Base-by-base conservation (phyloP, 805 yeast species). In the Monosporozyma solicola region DNA sequence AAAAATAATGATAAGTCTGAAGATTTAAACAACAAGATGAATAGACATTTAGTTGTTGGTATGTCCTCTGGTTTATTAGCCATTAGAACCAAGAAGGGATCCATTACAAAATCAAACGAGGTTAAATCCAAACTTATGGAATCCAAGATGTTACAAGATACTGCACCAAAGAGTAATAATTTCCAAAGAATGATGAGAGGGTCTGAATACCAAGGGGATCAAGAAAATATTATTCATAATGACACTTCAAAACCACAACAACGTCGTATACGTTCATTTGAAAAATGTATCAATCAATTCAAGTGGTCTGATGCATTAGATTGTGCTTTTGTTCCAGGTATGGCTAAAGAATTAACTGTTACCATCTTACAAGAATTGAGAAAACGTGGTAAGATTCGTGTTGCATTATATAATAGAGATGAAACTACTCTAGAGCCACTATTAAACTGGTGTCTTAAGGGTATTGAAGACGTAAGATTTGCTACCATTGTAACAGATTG, bases 261-360 rank as follows among this genome's bases (percentile, higher is more conserved):
- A 52, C 88, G 84, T 68, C 86, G 85, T 64, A 76, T 89, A 54
- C 84, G 84, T 68, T 84, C 81, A 48, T 92, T 84, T 64, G 99
- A 94, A 68, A 85, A 78, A 64, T 85, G 85, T 62, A 75, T 94
- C 56, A 87, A 88, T 64, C 86, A 86, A 29, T 94, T 94, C 75
- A 81, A 85, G 64, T 94, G 98, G 97, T 67, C 83, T 2, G 97
- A 91, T 59, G 97, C 98, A 4, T 75, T 94, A 46, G 96, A 92
- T 67, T 77, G 84, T 54, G 97, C 96, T 1, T 83, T 92, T 57
- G 74, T 80, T 13, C 78, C 85, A 2, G 96, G 96, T 11, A 77
- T 84, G 66, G 81, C 92, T 0, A 80, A 83, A 54, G 97, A 91
- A 61, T 75, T 84, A 55, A 87, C 96, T 0, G 73, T 88, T 7